phyloP scores from a whole-genome alignment of 805 yeast genomes.

The Sugiyamaella mastotermitis region DNA sequence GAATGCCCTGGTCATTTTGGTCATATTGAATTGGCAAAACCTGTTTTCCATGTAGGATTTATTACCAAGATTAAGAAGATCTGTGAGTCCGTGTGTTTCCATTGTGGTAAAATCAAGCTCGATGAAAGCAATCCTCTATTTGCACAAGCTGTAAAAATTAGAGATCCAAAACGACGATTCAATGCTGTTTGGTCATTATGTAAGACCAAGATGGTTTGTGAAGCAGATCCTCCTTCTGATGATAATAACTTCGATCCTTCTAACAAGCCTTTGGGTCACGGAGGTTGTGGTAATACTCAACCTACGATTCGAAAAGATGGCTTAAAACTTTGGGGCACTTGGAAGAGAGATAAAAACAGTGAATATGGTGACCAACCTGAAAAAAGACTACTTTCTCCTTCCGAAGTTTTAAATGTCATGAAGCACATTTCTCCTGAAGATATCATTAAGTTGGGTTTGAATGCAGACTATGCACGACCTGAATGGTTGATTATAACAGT shows the following conservation, averaged over 20 bases:
- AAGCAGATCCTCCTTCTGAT: conserved; percentile 59
- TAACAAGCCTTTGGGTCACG: conserved; percentile 54
- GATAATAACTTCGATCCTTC: conserved; percentile 41
- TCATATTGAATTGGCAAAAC: conserved; percentile 96
- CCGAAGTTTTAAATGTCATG: conserved; percentile 86
- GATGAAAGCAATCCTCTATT: conserved; percentile 78
- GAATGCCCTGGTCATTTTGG: conserved; percentile 99
- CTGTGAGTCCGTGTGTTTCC: conserved; percentile 96
- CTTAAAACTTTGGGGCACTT: conserved; percentile 92
- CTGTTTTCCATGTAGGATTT: conserved; percentile 94
- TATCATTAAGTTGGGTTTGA: conserved; percentile 75
- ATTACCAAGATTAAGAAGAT: conserved; percentile 89
- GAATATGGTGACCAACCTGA: conserved; percentile 90
- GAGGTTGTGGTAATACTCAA: conserved; percentile 97
- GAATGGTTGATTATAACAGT: conserved; percentile 98
- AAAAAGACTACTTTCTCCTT: conserved; percentile 77
- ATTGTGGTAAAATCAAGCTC: conserved; percentile 88
- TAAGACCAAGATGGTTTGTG: conserved; percentile 92
- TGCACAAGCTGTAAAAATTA: conserved; percentile 81
- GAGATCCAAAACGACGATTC: conserved; percentile 93
- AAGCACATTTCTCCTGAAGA: conserved; percentile 86
- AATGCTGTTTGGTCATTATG: conserved; percentile 95
- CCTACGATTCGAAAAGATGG: conserved; percentile 97
- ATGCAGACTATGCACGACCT: conserved; percentile 95
- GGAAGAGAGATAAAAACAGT: conserved; percentile 81